Conservation (phyloP, 768 basidiomycete genomes). For the Pholiota molesta region DNA sequence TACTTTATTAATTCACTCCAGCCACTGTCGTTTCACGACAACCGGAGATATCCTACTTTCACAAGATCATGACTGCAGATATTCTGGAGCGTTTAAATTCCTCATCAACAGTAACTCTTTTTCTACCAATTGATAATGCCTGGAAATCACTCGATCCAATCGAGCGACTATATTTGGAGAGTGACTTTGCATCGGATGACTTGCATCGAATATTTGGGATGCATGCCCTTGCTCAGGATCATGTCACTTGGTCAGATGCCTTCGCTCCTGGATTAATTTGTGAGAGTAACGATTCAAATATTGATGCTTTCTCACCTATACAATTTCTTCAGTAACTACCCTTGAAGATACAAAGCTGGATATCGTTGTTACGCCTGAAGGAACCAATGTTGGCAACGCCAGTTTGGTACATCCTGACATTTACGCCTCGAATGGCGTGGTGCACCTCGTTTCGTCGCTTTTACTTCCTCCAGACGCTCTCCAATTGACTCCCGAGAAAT, state of each 20-base stretch:
- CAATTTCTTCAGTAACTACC: slow-evolving; percentile 60
- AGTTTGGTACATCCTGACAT: slow-evolving; percentile 77
- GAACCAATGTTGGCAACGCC: slow-evolving; percentile 59
- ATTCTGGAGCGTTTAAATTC: slow-evolving; percentile 60
- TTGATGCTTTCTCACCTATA: background rate
- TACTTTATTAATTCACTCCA: slow-evolving; percentile 28
- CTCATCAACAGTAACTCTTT: slow-evolving; percentile 80
- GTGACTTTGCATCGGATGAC: slow-evolving; percentile 83
- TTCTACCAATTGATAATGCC: slow-evolving; percentile 85
- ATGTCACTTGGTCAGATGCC: slow-evolving; percentile 69
- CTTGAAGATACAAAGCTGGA: slow-evolving; percentile 69
- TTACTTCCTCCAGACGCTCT: slow-evolving; percentile 78
- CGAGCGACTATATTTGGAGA: slow-evolving; percentile 88
- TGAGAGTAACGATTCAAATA: slow-evolving; percentile 36
- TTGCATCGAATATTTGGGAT: slow-evolving; percentile 76
- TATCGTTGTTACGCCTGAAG: slow-evolving; percentile 55
- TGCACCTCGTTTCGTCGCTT: slow-evolving; percentile 86
- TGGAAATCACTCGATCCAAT: slow-evolving; percentile 78
- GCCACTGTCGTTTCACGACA: slow-evolving; percentile 64
- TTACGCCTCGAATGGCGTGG: slow-evolving; percentile 92
- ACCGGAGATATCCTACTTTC: slow-evolving; percentile 71
- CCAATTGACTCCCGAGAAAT: slow-evolving; percentile 91
- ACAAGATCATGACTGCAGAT: slow-evolving; percentile 67
- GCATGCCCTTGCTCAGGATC: slow-evolving; percentile 64
- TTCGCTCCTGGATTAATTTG: slow-evolving; percentile 55